Evolutionary conservation across 2,329 filamentous ascomycete species (phyloP).

Genomic region (Didymella exigua): DNA sequence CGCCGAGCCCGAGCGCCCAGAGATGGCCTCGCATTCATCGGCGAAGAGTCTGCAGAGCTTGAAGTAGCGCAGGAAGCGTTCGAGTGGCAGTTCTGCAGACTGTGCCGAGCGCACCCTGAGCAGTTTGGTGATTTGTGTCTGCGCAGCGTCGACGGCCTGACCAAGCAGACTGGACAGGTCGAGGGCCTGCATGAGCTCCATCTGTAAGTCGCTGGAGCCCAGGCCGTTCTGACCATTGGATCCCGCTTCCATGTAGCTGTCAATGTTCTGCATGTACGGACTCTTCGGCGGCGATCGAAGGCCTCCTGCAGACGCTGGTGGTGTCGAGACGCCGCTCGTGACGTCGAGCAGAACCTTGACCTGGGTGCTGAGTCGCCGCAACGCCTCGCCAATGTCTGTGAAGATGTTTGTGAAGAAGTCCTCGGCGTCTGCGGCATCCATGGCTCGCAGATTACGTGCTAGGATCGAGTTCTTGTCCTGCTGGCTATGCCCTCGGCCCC

Average conservation of each 20-base stretch:
- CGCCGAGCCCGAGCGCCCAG: constrained; percentile 74
- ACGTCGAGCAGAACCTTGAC: constrained; percentile 95
- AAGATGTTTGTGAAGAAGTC: constrained; percentile 82
- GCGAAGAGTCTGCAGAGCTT: constrained; percentile 81
- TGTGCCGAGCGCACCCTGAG: constrained; percentile 79
- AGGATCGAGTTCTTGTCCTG: constrained; percentile 90
- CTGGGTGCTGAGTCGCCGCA: constrained; percentile 84
- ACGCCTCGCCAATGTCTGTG: constrained; percentile 81
- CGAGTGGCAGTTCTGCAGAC: constrained; percentile 68
- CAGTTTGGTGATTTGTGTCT: constrained; percentile 74
- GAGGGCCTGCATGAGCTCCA: constrained; percentile 76
- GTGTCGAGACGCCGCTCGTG: constrained; percentile 71
- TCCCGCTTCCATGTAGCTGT: constrained; percentile 43
- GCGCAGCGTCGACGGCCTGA: constrained; percentile 79
- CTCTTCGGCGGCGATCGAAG: constrained; percentile 57
- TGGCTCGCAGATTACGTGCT: constrained; percentile 81
- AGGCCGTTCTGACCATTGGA: constrained; percentile 22
- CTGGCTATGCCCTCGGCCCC: constrained; percentile 68
- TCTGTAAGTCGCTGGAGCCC: constrained; percentile 56
- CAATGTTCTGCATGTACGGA: constrained; percentile 50
- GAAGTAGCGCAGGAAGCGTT: constrained; percentile 80
- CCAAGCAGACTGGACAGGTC: constrained; percentile 79
- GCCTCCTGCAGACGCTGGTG: constrained; percentile 46
- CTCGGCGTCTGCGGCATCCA: constrained; percentile 86
- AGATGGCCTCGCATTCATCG: constrained; percentile 85